Percentiles rank a stretch among this genome's conserved stretches.
phyloP scores from a whole-genome alignment of 805 yeast species.

The Candida morakotiae region DNA sequence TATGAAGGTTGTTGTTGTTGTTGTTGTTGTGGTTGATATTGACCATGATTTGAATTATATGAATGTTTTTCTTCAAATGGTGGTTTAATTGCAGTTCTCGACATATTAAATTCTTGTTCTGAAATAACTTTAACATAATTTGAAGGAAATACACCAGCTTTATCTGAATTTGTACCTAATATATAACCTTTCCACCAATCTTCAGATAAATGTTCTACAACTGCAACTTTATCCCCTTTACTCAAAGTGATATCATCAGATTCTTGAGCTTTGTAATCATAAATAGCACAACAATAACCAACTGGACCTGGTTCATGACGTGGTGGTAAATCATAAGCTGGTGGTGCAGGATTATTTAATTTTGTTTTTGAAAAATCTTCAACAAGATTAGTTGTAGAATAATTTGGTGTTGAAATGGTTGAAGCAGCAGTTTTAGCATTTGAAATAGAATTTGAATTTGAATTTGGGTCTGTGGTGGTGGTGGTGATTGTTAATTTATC shows the following conservation, averaged over 20 bases:
- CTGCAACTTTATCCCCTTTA: constrained; percentile 65
- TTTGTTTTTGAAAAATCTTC: constrained; percentile 8
- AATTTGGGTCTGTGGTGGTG: too few species aligned
- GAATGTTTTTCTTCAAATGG: constrained; percentile 16
- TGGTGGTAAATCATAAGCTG: constrained; percentile 17
- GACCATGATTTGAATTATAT: neutral
- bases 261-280: constrained; percentile 72
- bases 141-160: constrained; percentile 82
- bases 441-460: constrained; percentile 3
- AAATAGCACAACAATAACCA: constrained; percentile 58
- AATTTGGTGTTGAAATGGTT: neutral
- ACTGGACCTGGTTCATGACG: constrained; percentile 17
- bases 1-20: constrained; percentile 9
- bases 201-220: constrained; percentile 67
- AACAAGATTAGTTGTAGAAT: neutral
- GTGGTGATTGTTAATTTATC: constrained; percentile 26
- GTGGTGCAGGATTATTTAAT: constrained; percentile 9
- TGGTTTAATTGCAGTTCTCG: constrained; percentile 14
- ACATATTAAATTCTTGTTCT: constrained; percentile 24
- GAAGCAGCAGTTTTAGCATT: constrained; percentile 1
- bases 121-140: constrained; percentile 62
- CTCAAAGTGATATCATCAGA: constrained; percentile 64
- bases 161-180: constrained; percentile 30
- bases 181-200: constrained; percentile 90
- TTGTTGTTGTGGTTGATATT: constrained; percentile 6